Percentiles rank a stretch among this genome's conserved stretches.
Evolutionary conservation across 306 rosid species (phyloP).

Genomic region (Canavalia ensiformis): DNA sequence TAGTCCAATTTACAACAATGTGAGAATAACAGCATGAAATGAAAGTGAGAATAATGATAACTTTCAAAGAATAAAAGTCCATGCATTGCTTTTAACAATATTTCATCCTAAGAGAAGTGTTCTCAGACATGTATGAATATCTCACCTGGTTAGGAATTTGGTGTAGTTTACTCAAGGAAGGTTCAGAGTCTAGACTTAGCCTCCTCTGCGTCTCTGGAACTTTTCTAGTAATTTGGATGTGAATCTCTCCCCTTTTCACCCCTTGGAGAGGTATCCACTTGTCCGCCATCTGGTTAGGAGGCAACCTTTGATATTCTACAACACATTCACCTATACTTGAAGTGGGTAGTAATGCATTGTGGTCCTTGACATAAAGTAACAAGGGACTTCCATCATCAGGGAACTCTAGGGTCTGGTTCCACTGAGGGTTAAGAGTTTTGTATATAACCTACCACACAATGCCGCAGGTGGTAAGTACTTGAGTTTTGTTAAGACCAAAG

Average conservation of each 20-base stretch:
- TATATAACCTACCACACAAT: constrained; percentile 67
- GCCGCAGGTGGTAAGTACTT: constrained; percentile 22
- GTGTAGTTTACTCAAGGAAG: constrained; percentile 74
- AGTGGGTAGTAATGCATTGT: constrained; percentile 80
- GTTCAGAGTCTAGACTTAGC: constrained; percentile 71
- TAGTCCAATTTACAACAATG: constrained; percentile 34
- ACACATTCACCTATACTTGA: constrained; percentile 86
- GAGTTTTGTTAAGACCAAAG: constrained; percentile 9
- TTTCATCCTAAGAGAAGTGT: not conserved
- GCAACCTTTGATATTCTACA: constrained; percentile 88
- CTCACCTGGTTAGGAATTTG: constrained; percentile 81
- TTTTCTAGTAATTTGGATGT: constrained; percentile 85
- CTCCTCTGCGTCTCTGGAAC: constrained; percentile 74
- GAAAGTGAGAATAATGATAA: constrained; percentile 18
- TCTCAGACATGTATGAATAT: not conserved
- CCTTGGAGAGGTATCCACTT: constrained; percentile 99
- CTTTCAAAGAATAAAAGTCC: constrained; percentile 9
- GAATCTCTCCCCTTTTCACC: constrained; percentile 91
- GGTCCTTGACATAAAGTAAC: constrained; percentile 82
- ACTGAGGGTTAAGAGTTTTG: constrained; percentile 83
- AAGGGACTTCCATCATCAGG: constrained; percentile 87
- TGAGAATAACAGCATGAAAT: constrained; percentile 32
- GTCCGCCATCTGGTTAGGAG: constrained; percentile 81
- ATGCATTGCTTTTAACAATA: constrained; percentile 8
- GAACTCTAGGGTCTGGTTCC: constrained; percentile 97